Percentiles rank a stretch among this genome's conserved stretches.
Evolutionary conservation across 441 rosid genomes (phyloP).

Genomic region (Viola pubescens): DNA sequence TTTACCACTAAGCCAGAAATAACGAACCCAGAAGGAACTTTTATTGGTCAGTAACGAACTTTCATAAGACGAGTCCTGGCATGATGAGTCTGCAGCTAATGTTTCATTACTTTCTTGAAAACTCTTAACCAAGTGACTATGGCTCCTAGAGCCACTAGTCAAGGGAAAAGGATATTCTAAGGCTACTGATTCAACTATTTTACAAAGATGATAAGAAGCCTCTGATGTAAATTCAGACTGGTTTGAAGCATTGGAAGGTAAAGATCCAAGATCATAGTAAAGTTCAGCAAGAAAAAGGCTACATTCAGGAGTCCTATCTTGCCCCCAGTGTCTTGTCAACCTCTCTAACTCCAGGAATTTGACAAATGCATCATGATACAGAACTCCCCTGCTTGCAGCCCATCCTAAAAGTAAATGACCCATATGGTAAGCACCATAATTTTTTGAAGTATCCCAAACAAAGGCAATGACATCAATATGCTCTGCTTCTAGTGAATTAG

Average conservation of each 20-base stretch:
- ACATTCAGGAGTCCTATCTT: conserved; percentile 79
- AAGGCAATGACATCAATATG: conserved; percentile 40
- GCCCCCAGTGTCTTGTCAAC: conserved; percentile 80
- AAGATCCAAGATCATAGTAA: conserved; percentile 63
- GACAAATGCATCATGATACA: conserved; percentile 42
- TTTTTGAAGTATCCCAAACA: conserved; percentile 61
- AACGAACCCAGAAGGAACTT: conserved; percentile 73
- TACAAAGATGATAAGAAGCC: conserved; percentile 84
- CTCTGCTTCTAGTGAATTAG: conserved; percentile 41
- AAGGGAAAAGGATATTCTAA: conserved; percentile 46
- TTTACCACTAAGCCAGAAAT: conserved; percentile 91
- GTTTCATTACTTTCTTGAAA: conserved; percentile 32
- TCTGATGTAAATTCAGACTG: conserved; percentile 54
- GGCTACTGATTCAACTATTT: conserved; percentile 85
- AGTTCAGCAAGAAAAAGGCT: conserved; percentile 93
- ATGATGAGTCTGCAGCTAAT: conserved; percentile 20
- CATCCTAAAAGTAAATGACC: conserved; percentile 85
- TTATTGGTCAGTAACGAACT: conserved; percentile 32
- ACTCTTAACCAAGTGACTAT: conserved; percentile 25
- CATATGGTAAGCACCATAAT: conserved; percentile 86
- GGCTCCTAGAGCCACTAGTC: conserved; percentile 27
- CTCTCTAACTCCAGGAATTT: conserved; percentile 83
- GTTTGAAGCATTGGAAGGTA: conserved; percentile 45
- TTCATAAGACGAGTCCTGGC: conserved; percentile 22
- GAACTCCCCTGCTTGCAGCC: conserved; percentile 38